These are phyloP conservation scores for Diaporthe vaccinii DNA, from an alignment of 2,329 filamentous ascomycete genomes.

Conservation along the genomic window DNA sequence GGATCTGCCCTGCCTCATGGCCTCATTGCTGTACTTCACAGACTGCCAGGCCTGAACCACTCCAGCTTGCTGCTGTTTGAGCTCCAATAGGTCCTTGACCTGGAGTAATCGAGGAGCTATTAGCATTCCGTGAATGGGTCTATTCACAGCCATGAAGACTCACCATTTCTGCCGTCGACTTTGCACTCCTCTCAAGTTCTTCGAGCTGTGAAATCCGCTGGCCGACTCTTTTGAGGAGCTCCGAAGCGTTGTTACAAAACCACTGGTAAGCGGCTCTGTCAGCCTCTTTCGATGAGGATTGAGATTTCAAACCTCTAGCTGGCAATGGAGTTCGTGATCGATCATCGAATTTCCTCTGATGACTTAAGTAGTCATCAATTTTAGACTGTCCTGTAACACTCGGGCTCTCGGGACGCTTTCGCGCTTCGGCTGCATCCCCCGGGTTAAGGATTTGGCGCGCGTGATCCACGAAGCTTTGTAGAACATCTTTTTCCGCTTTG, in stretches of 20 bases:
- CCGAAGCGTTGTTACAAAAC: background rate
- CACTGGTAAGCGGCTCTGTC: background rate
- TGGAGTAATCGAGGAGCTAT: accelerated
- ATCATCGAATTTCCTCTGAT: background rate
- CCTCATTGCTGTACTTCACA: background rate
- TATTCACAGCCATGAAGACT: background rate
- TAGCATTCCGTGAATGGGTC: background rate
- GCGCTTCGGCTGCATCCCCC: background rate
- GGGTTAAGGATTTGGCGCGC: background rate
- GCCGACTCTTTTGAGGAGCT: background rate
- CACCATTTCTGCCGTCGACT: background rate
- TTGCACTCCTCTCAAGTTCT: background rate
- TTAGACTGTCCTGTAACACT: background rate
- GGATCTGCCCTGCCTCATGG: background rate
- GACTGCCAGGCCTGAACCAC: slow-evolving; percentile 9
- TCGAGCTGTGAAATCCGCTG: background rate
- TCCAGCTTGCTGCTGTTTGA: slow-evolving; percentile 6
- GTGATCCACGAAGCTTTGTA: background rate
- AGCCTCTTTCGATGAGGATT: accelerated
- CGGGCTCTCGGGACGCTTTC: background rate
- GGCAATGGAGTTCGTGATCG: background rate
- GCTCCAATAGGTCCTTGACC: background rate
- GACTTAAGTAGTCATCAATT: background rate
- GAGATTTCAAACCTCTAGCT: too few relatives aligned
- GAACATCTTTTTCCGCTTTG: background rate